Conservation (phyloP, 2,329 filamentous ascomycete species). For the Lachnellula occidentalis region DNA sequence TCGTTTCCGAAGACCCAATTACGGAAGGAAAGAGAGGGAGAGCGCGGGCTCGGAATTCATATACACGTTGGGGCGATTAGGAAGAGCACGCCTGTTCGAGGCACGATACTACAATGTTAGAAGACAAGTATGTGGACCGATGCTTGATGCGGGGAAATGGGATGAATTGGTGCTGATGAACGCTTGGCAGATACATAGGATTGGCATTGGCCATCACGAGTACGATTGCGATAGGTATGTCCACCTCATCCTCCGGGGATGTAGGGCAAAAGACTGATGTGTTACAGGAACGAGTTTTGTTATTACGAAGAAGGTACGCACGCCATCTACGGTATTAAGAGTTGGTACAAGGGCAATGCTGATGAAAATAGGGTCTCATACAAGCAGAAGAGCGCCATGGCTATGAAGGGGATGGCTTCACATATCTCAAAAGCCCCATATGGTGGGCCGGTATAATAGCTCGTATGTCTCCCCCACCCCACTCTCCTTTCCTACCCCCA, state of each 20-base stretch:
- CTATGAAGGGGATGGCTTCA: conserved; percentile 93
- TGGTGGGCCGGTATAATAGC: conserved; percentile 97
- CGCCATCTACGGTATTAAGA: not conserved
- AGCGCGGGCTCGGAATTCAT: conserved; percentile 24
- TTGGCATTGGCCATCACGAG: conserved; percentile 69
- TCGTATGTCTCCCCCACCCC: conserved; percentile 50
- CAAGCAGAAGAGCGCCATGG: conserved; percentile 88
- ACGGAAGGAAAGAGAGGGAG: not conserved
- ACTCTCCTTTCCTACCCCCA: not conserved
- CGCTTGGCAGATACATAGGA: conserved; percentile 61
- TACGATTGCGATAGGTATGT: conserved; percentile 69
- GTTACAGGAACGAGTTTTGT: conserved; percentile 84
- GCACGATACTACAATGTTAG: conserved; percentile 32
- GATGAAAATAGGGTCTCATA: conserved; percentile 64
- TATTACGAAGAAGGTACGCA: conserved; percentile 89
- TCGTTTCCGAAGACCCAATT: not conserved
- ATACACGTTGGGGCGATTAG: conserved; percentile 20
- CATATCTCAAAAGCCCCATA: conserved; percentile 87
- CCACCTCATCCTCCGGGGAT: conserved; percentile 1
- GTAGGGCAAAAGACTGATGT: conserved; percentile 9
- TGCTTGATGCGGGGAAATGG: not conserved
- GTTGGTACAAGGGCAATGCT: not conserved
- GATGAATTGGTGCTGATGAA: conserved; percentile 18
- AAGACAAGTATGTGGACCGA: conserved; percentile 39
- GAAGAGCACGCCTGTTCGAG: conserved; percentile 18